Conservation (phyloP, 441 rosid species). For the Mallotus japonicus region DNA sequence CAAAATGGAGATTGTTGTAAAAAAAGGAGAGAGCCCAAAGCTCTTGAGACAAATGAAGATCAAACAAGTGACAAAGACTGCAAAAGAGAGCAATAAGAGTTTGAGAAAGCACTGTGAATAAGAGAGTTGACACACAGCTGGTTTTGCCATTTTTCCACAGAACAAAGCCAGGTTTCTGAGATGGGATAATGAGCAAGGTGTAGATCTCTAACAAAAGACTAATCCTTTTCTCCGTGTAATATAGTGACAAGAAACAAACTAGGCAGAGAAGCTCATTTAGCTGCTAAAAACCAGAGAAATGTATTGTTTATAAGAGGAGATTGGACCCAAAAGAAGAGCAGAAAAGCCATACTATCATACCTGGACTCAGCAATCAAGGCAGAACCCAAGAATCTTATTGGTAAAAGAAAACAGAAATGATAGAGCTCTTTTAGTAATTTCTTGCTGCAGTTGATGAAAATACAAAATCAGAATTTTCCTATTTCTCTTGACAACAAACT, state of each 20-base stretch:
- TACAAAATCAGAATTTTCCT: slow-evolving; percentile 6
- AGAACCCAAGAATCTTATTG: slow-evolving; percentile 4
- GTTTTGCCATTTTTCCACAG: slow-evolving; percentile 35
- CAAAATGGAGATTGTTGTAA: slow-evolving; percentile 37
- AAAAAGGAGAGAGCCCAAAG: slow-evolving; percentile 26
- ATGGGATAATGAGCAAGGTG: background rate
- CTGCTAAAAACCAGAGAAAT: background rate
- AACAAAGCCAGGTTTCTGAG: slow-evolving; percentile 7
- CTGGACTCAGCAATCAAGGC: slow-evolving; percentile 15
- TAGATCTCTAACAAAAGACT: slow-evolving; percentile 18
- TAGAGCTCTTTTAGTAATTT: background rate
- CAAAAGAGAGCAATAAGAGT: slow-evolving; percentile 27
- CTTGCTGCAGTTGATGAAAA: background rate
- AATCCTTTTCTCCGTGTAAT: background rate
- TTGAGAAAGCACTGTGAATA: slow-evolving; percentile 28
- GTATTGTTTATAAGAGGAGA: background rate
- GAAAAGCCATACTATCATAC: slow-evolving; percentile 9
- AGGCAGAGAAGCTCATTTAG: background rate
- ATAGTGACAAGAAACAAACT: background rate
- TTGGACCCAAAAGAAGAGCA: background rate
- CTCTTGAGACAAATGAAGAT: slow-evolving; percentile 27
- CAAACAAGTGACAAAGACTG: slow-evolving; percentile 28
- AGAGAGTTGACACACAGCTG: slow-evolving; percentile 23
- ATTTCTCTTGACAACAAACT: slow-evolving; percentile 13
- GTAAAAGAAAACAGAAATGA: background rate